These are phyloP conservation scores for Cladophialophora bantiana DNA, from an alignment of 2,329 filamentous ascomycete genomes.

Conservation along the genomic window DNA sequence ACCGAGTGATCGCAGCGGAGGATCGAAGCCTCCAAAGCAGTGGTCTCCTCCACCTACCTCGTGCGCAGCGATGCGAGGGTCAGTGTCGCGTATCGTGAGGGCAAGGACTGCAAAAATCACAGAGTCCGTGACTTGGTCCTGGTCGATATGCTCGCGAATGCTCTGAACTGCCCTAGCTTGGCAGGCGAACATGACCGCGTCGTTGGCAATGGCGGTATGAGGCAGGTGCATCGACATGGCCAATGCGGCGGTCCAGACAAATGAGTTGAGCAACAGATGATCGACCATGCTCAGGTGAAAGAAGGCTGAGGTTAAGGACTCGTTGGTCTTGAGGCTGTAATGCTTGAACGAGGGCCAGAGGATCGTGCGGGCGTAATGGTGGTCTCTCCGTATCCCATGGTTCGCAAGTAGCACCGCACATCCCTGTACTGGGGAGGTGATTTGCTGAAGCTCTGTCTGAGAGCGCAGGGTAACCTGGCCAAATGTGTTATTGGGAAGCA, in stretches of 20 bases:
- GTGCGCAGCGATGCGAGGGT: constrained; percentile 9
- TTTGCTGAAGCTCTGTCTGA: constrained; percentile 4
- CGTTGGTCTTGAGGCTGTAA: constrained; percentile 23
- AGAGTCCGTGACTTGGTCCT: constrained; percentile 15
- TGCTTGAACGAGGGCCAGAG: constrained; percentile 27
- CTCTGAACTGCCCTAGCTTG: constrained; percentile 15
- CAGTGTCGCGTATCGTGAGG: constrained; percentile 23
- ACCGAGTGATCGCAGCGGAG: constrained; percentile 23
- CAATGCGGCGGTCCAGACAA: constrained; percentile 26
- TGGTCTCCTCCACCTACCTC: constrained; percentile 1
- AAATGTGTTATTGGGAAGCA: not conserved
- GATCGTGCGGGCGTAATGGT: constrained; percentile 17
- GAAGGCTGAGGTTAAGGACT: constrained; percentile 23
- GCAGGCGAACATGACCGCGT: constrained; percentile 26
- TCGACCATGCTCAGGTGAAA: constrained; percentile 28
- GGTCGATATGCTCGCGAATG: constrained; percentile 23
- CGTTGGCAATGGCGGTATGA: constrained; percentile 6
- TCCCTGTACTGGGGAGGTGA: not conserved
- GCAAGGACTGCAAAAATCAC: constrained; percentile 25
- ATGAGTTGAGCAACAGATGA: constrained; percentile 22
- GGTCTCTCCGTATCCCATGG: constrained; percentile 9
- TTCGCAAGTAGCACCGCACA: constrained; percentile 18
- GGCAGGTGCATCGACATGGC: constrained; percentile 28
- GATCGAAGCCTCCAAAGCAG: constrained; percentile 23
- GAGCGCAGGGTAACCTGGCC: not conserved